Conservation (phyloP, 352 stramenopile species). For the Phytophthora pluvialis region DNA sequence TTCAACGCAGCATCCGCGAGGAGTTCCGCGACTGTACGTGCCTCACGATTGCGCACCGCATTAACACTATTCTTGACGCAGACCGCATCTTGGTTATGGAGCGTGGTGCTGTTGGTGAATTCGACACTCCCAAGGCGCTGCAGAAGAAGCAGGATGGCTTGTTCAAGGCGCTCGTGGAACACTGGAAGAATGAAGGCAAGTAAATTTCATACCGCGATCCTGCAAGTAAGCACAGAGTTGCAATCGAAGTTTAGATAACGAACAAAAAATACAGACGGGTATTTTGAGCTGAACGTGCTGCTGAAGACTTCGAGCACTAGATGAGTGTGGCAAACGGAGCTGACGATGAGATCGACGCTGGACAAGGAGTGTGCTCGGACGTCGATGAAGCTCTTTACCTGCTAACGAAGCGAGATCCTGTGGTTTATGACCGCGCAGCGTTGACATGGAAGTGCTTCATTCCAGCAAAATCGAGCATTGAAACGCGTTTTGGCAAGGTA, state of each 20-base stretch:
- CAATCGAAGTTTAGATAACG: constrained; percentile 9
- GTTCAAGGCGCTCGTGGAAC: constrained; percentile 77
- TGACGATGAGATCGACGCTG: neutral
- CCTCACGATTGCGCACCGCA: constrained; percentile 97
- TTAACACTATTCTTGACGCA: constrained; percentile 97
- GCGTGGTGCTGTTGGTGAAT: constrained; percentile 92
- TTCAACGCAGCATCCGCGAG: constrained; percentile 91
- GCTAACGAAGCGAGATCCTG: constrained; percentile 52
- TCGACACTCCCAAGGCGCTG: constrained; percentile 88
- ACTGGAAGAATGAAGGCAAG: constrained; percentile 74
- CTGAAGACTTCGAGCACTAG: neutral
- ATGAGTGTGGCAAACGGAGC: constrained; percentile 10
- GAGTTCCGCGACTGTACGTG: constrained; percentile 94
- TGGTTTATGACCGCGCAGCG: constrained; percentile 54
- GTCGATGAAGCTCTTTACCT: constrained; percentile 62
- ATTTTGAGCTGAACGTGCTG: constrained; percentile 25
- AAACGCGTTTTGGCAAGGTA: constrained; percentile 63
- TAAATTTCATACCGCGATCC: constrained; percentile 11
- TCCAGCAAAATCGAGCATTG: constrained; percentile 44
- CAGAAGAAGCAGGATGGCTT: constrained; percentile 71
- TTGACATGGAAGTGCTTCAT: constrained; percentile 54
- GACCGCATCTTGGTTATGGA: constrained; percentile 97
- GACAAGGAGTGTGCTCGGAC: constrained; percentile 33
- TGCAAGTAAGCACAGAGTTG: neutral
- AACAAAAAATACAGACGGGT: constrained; percentile 14